Conservation (phyloP, 352 stramenopile species). For the Peronosclerospora sorghi region DNA sequence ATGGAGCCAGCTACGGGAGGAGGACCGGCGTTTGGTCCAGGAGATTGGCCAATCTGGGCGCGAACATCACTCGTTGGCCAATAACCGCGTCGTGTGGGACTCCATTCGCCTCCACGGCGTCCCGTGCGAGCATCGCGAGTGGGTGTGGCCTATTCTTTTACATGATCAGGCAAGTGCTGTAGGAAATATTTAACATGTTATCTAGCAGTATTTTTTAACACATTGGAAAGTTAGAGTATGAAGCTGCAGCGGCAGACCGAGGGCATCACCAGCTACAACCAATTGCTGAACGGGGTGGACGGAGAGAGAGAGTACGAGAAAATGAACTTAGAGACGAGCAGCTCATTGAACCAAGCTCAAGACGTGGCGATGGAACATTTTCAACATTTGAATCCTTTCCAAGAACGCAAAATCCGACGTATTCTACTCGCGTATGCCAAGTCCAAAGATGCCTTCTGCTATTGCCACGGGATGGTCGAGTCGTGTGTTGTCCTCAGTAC, state of each 20-base stretch:
- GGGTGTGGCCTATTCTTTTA: slow-evolving; percentile 66
- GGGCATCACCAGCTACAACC: slow-evolving; percentile 34
- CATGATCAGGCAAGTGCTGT: slow-evolving; percentile 26
- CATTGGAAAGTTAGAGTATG: slow-evolving; percentile 21
- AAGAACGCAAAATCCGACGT: slow-evolving; percentile 76
- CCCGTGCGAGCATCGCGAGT: slow-evolving; percentile 59
- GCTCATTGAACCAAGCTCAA: slow-evolving; percentile 50
- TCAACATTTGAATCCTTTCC: slow-evolving; percentile 65
- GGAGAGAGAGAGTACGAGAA: slow-evolving; percentile 24
- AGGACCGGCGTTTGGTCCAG: slow-evolving; percentile 32
- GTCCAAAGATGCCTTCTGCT: slow-evolving; percentile 68
- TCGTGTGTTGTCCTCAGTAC: slow-evolving; percentile 67
- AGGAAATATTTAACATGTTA: not conserved
- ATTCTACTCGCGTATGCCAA: slow-evolving; percentile 70
- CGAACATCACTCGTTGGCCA: slow-evolving; percentile 57
- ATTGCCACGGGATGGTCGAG: slow-evolving; percentile 77
- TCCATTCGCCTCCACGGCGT: slow-evolving; percentile 46
- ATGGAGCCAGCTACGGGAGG: slow-evolving; percentile 57
- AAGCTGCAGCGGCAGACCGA: slow-evolving; percentile 48
- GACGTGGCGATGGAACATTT: slow-evolving; percentile 74
- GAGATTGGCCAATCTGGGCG: slow-evolving; percentile 51
- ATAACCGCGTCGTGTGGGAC: slow-evolving; percentile 31
- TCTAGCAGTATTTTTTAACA: not conserved
- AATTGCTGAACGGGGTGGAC: slow-evolving; percentile 31
- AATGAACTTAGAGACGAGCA: slow-evolving; percentile 17